Evolutionary conservation across 768 basidiomycete species (phyloP), one percentile per base, ranked within the genome.

Genomic region (Auricularia cornea): DNA sequence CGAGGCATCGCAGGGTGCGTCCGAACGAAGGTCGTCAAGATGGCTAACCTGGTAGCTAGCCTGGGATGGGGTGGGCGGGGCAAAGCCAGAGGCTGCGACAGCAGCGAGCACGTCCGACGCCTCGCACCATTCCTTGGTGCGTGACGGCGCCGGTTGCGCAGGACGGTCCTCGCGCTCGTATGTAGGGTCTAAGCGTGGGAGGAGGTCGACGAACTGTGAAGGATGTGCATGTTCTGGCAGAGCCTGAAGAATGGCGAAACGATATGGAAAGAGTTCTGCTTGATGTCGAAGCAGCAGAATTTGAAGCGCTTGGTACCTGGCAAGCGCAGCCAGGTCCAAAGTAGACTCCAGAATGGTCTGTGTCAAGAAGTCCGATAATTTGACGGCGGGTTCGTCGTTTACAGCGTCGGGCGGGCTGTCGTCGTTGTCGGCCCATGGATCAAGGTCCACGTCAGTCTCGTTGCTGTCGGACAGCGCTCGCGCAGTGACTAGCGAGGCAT

Each of bases 201-300:
- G 81, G 29, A 94, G 66, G 32, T 80, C 79, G 33, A 76, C 77
- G 71, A 83, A 91, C 26, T 80, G 76, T 1, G 81, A 78, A 2
- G 94, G 90, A 59, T 84, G 79, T 10, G 80, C 76, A 74, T 92
- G 85, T 67, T 85, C 83, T 33, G 96, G 93, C 62, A 97, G 82
- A 62, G 79, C 79, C 61, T 89, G 83, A 60, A 95, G 78, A 59
- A 98, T 81, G 32, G 73, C 68, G 69, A 89, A 80, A 26, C 94
- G 89, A 68, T 76, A 81, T 2, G 89, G 86, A 81, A 85, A 90
- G 33, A 97, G 74, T 30, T 72, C 67, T 10, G 70, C 52, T n/a
- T 73, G 71, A 71, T 94, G 89, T 60, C 82, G 82, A 33, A 77
- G 68, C 64, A 85, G 72, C 35, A 98, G 78, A 38, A 83, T 76